These are phyloP conservation scores for Lunularia cruciata DNA, from an alignment of 225 moss, liverwort and hornwort genomes.

Conservation along the genomic window DNA sequence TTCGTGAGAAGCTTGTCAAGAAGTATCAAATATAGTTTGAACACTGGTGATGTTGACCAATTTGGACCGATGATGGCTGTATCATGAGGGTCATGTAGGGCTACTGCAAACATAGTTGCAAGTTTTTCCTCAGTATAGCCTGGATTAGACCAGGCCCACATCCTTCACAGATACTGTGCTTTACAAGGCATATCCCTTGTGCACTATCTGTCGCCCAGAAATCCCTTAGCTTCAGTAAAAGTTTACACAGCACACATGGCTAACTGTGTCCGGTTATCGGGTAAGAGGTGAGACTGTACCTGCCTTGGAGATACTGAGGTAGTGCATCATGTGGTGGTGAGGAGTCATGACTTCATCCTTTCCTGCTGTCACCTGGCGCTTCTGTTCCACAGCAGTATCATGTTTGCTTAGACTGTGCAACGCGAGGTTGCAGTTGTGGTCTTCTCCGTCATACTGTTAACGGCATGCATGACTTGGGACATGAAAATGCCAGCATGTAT, in stretches of 20 bases:
- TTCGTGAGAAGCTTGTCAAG: slow-evolving; percentile 87
- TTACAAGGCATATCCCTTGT: slow-evolving; percentile 25
- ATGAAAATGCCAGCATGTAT: slow-evolving; percentile 30
- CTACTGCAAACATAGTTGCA: slow-evolving; percentile 46
- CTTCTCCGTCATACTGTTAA: slow-evolving; percentile 15
- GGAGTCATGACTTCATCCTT: slow-evolving; percentile 19
- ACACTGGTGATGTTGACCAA: slow-evolving; percentile 20
- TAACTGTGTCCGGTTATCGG: slow-evolving; percentile 22
- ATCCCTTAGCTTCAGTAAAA: slow-evolving; percentile 27
- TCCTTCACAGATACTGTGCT: slow-evolving; percentile 35
- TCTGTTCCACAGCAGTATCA: slow-evolving; percentile 10
- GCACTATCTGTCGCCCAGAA: slow-evolving; percentile 22
- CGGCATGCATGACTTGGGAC: slow-evolving; percentile 16
- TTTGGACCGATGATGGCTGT: slow-evolving; percentile 40
- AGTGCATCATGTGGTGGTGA: slow-evolving; percentile 20
- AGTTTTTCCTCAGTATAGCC: slow-evolving; percentile 52
- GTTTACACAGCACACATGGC: slow-evolving; percentile 30
- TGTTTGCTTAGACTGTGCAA: slow-evolving; percentile 22
- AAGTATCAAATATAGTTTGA: slow-evolving; percentile 74
- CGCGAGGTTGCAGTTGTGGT: slow-evolving; percentile 26
- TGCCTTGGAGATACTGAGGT: slow-evolving; percentile 25
- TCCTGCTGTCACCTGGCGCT: slow-evolving; percentile 18
- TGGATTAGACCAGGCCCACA: slow-evolving; percentile 34
- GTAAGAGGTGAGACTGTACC: slow-evolving; percentile 20
- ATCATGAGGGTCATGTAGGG: slow-evolving; percentile 37